Conservation (phyloP, 345 rosid species). For the Alliaria petiolata region DNA sequence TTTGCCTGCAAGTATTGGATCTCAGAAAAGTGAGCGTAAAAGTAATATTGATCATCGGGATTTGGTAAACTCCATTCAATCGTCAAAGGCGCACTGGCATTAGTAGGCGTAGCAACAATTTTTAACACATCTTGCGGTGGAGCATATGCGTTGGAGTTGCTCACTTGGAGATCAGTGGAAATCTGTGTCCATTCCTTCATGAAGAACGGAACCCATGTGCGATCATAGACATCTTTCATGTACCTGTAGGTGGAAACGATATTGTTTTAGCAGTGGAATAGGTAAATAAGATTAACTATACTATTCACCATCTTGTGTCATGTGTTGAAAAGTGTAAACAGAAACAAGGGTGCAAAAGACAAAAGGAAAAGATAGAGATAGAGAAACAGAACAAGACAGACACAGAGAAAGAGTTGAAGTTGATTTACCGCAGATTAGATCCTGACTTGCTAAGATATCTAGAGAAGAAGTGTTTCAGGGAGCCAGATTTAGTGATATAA, state of each 20-base stretch:
- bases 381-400: background rate
- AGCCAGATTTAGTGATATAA: conserved; percentile 1
- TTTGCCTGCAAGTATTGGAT: conserved; percentile 16
- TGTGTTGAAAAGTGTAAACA: too few relatives aligned
- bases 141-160: background rate
- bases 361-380: too few relatives aligned
- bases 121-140: conserved; percentile 19
- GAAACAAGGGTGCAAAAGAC: too few relatives aligned
- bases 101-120: conserved; percentile 19
- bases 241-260: too few relatives aligned
- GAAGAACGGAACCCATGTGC: background rate
- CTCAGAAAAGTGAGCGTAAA: conserved; percentile 36
- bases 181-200: background rate
- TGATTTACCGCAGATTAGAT: background rate
- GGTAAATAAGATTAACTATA: too few relatives aligned
- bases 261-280: too few relatives aligned
- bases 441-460: conserved; percentile 1
- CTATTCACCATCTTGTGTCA: too few relatives aligned
- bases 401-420: too few relatives aligned
- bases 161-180: background rate
- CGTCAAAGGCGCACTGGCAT: background rate
- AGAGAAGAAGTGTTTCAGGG: background rate
- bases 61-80: background rate
- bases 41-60: background rate
- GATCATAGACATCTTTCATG: too few relatives aligned